Conservation (phyloP, 1,284 basidiomycete genomes). For the Ceraceosorus guamensis region DNA sequence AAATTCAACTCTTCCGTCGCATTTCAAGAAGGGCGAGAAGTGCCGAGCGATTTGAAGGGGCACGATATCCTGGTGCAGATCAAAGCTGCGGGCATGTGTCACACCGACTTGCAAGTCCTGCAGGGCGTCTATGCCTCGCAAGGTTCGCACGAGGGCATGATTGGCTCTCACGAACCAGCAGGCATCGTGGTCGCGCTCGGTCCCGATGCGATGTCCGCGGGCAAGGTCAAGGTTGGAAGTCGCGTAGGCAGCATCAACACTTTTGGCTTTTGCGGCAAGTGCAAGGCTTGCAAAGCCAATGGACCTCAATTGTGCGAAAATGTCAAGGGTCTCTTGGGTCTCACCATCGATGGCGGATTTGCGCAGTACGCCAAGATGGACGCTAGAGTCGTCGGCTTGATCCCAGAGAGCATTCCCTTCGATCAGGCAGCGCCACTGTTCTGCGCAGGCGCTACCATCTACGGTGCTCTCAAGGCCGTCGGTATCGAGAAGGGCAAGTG, state of each 20-base stretch:
- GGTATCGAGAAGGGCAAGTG: slow-evolving; percentile 6
- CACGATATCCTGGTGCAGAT: no score
- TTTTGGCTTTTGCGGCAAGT: slow-evolving; percentile 10
- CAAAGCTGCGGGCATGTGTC: slow-evolving; percentile 34
- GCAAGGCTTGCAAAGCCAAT: slow-evolving; percentile 6
- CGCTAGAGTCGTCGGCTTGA: slow-evolving; percentile 5
- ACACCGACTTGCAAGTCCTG: slow-evolving; percentile 37
- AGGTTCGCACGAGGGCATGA: slow-evolving; percentile 29
- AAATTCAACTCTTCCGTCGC: no score
- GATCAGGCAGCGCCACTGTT: slow-evolving; percentile 12
- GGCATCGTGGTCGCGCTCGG: slow-evolving; percentile 13
- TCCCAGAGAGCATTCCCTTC: slow-evolving; percentile 11
- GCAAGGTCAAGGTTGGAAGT: slow-evolving; percentile 14
- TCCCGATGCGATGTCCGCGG: slow-evolving; percentile 8
- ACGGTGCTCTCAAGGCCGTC: slow-evolving; percentile 11
- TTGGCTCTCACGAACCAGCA: slow-evolving; percentile 38
- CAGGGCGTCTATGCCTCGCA: slow-evolving; percentile 26
- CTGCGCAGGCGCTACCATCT: slow-evolving; percentile 15
- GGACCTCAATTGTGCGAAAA: slow-evolving; percentile 16
- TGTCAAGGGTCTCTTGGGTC: slow-evolving; percentile 11
- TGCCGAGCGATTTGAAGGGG: no score
- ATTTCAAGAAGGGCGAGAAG: no score
- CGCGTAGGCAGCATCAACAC: slow-evolving; percentile 14
- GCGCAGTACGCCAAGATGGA: slow-evolving; percentile 13
- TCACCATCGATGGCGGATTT: slow-evolving; percentile 14